Evolutionary conservation across 1,284 basidiomycete genomes (phyloP).

Genomic region (Boletus smithii): DNA sequence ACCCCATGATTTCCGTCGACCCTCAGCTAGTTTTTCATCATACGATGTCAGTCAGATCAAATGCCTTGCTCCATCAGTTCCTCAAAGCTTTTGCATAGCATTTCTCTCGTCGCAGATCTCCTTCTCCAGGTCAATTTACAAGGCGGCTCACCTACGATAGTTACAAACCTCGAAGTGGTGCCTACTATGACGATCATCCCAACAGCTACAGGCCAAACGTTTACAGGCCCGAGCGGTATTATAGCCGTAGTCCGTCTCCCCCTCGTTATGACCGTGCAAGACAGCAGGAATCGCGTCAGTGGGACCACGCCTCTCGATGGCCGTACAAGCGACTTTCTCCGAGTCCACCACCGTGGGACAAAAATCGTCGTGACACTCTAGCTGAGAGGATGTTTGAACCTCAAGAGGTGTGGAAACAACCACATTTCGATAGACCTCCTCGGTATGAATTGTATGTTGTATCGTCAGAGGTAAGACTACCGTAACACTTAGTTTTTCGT

Average conservation of each 20-base stretch:
- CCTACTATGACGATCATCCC: constrained; percentile 41
- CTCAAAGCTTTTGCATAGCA: constrained; percentile 38
- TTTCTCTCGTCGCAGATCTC: constrained; percentile 41
- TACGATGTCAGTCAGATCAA: constrained; percentile 36
- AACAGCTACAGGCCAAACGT: constrained; percentile 43
- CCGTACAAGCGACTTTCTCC: constrained; percentile 31
- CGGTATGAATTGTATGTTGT: constrained; percentile 28
- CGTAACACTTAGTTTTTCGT: constrained; percentile 16
- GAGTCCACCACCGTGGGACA: constrained; percentile 35
- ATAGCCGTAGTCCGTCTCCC: constrained; percentile 50
- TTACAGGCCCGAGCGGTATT: constrained; percentile 38
- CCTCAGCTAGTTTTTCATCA: constrained; percentile 21
- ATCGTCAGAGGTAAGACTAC: constrained; percentile 24
- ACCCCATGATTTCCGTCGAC: constrained; percentile 31
- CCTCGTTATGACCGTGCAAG: constrained; percentile 44
- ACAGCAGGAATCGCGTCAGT: constrained; percentile 30
- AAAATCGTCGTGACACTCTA: constrained; percentile 40
- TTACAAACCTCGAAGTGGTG: constrained; percentile 42
- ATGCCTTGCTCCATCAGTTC: constrained; percentile 15
- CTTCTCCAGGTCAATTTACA: constrained; percentile 42
- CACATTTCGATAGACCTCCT: constrained; percentile 38
- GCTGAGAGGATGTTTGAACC: constrained; percentile 66
- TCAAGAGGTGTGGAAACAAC: constrained; percentile 66
- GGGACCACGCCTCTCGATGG: constrained; percentile 35
- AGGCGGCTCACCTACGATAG: constrained; percentile 49